These are phyloP conservation scores for Trichothecium sympodiale DNA, from an alignment of 2,329 filamentous ascomycete genomes.

Conservation along the genomic window DNA sequence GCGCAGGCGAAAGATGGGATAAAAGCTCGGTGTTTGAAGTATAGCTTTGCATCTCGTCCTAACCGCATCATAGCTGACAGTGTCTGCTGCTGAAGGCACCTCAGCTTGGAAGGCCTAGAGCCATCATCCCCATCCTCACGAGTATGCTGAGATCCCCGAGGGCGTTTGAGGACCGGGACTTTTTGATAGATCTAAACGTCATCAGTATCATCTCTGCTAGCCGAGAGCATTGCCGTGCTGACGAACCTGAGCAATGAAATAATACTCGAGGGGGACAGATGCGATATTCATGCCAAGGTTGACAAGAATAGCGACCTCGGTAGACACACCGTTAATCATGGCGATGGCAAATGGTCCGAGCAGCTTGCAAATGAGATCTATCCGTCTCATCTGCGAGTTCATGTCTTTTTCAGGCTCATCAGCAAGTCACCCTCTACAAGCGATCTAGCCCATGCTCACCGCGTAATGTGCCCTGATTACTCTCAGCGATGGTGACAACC, in stretches of 20 bases:
- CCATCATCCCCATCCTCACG: neutral
- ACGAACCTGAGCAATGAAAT: conserved; percentile 30
- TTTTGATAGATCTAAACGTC: conserved; percentile 12
- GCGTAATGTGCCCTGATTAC: conserved; percentile 2
- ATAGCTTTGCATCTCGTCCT: conserved; percentile 19
- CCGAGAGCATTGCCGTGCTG: conserved; percentile 12
- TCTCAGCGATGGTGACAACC: conserved; percentile 33
- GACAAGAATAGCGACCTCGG: conserved; percentile 33
- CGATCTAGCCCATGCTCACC: conserved; percentile 2
- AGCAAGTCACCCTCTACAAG: conserved; percentile 5
- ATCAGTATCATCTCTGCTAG: neutral
- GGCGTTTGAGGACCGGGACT: conserved; percentile 9
- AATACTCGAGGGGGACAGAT: conserved; percentile 40
- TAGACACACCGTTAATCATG: conserved; percentile 36
- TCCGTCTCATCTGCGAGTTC: conserved; percentile 51
- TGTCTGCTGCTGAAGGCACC: neutral
- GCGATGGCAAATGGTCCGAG: conserved; percentile 44
- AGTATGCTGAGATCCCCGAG: neutral
- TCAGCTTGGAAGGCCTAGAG: too few species aligned
- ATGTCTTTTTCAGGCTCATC: conserved; percentile 21
- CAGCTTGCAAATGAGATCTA: conserved; percentile 49
- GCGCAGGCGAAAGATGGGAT: conserved; percentile 48
- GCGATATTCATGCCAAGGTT: conserved; percentile 37
- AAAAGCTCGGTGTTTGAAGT: conserved; percentile 43
- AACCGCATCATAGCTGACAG: neutral